These are phyloP conservation scores for Colletotrichum limetticola DNA, from an alignment of 2,329 filamentous ascomycete genomes.

Conservation along the genomic window DNA sequence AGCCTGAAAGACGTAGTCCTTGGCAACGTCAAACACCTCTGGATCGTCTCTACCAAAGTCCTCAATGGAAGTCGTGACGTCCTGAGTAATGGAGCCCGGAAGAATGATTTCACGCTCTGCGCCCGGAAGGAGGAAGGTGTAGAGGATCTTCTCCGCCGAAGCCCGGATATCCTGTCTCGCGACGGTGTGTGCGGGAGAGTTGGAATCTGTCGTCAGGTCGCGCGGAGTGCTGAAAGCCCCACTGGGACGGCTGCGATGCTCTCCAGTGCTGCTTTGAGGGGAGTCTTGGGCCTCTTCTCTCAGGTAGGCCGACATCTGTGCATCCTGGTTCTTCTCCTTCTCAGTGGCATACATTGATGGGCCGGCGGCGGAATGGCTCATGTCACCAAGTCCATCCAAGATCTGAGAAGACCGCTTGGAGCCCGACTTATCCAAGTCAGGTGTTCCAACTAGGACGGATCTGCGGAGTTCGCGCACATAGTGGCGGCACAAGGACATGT, in stretches of 20 bases:
- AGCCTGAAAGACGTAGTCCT: conserved; percentile 99
- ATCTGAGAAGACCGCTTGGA: conserved; percentile 88
- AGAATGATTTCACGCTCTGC: conserved; percentile 96
- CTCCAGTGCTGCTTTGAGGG: conserved; percentile 59
- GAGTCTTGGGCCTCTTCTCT: conserved; percentile 73
- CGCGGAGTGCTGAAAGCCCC: conserved; percentile 69
- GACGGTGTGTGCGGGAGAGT: conserved; percentile 85
- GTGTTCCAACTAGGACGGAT: conserved; percentile 92
- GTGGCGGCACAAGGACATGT: conserved; percentile 97
- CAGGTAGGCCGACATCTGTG: conserved; percentile 90
- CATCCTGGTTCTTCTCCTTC: conserved; percentile 83
- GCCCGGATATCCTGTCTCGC: conserved; percentile 90
- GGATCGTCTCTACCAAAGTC: conserved; percentile 93
- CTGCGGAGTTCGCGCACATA: conserved; percentile 95
- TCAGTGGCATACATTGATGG: conserved; percentile 73
- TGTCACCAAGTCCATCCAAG: conserved; percentile 78
- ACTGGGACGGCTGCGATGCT: conserved; percentile 59
- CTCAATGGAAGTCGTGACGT: conserved; percentile 90
- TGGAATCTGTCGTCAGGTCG: conserved; percentile 77
- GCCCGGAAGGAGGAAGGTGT: conserved; percentile 94
- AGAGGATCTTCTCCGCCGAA: conserved; percentile 98
- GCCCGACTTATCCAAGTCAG: conserved; percentile 82
- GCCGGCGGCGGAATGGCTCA: conserved; percentile 67
- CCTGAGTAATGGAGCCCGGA: conserved; percentile 85
- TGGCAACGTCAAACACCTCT: conserved; percentile 95